These are phyloP conservation scores for Pleurotus citrinopileatus DNA, from an alignment of 768 basidiomycete genomes.

Conservation along the genomic window DNA sequence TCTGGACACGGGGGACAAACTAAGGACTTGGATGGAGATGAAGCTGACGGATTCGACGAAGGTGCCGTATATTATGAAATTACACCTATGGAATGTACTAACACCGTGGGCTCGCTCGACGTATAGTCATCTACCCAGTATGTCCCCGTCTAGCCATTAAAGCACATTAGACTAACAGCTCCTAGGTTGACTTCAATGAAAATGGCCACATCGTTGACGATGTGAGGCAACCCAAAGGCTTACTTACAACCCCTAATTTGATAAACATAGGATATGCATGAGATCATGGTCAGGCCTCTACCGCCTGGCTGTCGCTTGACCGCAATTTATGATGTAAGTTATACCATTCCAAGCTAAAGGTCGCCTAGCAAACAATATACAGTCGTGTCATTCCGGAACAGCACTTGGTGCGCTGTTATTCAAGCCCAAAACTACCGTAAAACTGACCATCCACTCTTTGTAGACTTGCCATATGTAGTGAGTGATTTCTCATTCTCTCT, in stretches of 20 bases:
- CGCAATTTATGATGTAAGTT: slow-evolving; percentile 68
- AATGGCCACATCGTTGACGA: slow-evolving; percentile 87
- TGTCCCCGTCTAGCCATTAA: not conserved
- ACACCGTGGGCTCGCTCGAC: not conserved
- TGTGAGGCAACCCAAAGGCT: slow-evolving; percentile 38
- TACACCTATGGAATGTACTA: no score
- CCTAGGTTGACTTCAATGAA: slow-evolving; percentile 58
- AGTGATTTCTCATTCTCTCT: slow-evolving; percentile 17
- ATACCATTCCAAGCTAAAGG: no score
- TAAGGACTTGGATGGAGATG: slow-evolving; percentile 78
- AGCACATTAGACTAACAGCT: slow-evolving; percentile 55
- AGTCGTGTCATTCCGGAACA: slow-evolving; percentile 89
- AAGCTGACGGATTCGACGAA: slow-evolving; percentile 84
- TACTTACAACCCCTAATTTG: slow-evolving; percentile 10
- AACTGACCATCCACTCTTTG: slow-evolving; percentile 2
- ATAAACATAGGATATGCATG: slow-evolving; percentile 59
- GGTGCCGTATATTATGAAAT: slow-evolving; percentile 30
- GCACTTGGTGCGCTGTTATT: slow-evolving; percentile 56
- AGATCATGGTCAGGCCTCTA: slow-evolving; percentile 46
- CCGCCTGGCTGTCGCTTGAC: slow-evolving; percentile 64
- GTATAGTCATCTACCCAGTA: slow-evolving; percentile 77
- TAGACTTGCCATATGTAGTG: slow-evolving; percentile 71
- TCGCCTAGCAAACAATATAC: no score
- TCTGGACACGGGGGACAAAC: slow-evolving; percentile 95
- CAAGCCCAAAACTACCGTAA: not conserved